Base-by-base conservation (phyloP, 1,284 basidiomycete species). In the Grifola frondosa region DNA sequence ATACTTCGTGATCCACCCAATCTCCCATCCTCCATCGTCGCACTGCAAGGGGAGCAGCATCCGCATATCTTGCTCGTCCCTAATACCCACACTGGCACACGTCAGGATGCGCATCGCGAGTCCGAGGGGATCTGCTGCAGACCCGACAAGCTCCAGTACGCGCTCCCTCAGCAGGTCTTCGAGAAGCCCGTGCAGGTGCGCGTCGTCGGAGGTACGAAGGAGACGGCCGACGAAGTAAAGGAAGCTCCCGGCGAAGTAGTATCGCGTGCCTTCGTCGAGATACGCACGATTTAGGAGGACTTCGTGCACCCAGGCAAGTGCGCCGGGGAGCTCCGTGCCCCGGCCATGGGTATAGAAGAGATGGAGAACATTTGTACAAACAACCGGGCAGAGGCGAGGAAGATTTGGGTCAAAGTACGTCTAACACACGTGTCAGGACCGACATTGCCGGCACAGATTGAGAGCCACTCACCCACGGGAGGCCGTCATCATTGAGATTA, bases 191-290 rank as follows among this genome's bases (percentile, higher is more conserved):
- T 66, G 66, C 13, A 73, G 57, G 2, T 64, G 60, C 6, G 53
- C 44, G 50, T 70, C 65, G 20, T 52, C 52, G 4, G 66, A 63
- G 5, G 45, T 57, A 13, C 60, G 44, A 12, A 77, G 61, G 5
- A 78, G 65, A 11, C 76, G 71, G 37, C 62, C 57, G 37, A 74
- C 55, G 60, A 77, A 77, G 52, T 62, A 77, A 10, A 78, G 64
- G 53, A 77, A 75, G 44, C 63, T 66, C 50, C 77, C 75, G 2
- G 65, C 68, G 16, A 65, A 63, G 49, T 79, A 78, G 56, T 80
- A 78, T 20, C 71, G 64, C 12, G 75, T 76, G 4, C 77, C 76
- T n/a, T n/a, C n/a, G 16, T 73, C 66, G 22, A 70, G 52, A 52
- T 77, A 77, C 2, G 73, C 75, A 12, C 72, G 66, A 52, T 76